A percentile compares a stretch with the other conserved stretches of the same genome.
Evolutionary conservation across 805 yeast species (phyloP).

Genomic region (Lachancea waltii): DNA sequence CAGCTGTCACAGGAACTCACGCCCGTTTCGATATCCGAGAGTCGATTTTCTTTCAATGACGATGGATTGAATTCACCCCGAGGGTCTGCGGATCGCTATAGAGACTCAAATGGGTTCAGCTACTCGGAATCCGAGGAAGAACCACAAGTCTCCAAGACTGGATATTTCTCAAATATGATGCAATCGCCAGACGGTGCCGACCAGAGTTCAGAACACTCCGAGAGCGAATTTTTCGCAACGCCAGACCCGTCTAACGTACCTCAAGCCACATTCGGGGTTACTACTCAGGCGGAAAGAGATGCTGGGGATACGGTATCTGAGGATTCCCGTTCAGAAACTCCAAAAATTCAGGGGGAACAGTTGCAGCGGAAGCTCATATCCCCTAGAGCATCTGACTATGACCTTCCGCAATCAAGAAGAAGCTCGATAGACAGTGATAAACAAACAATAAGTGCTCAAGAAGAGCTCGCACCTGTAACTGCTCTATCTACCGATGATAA

Average conservation of each 20-base stretch:
- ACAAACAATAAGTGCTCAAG: no score
- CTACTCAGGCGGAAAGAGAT: neutral
- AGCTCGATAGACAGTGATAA: no score
- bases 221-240: neutral
- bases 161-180: conserved; percentile 19
- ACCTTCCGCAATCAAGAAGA: no score
- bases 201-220: neutral
- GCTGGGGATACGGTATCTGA: no score
- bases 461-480: no score
- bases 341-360: no score
- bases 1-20: conserved; percentile 32
- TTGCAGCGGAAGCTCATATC: no score
- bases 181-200: neutral
- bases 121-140: conserved; percentile 18
- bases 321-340: no score
- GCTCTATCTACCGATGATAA: no score
- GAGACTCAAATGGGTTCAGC: neutral
- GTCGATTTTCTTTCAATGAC: conserved; percentile 2
- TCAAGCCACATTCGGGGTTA: neutral
- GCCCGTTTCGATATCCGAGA: conserved; percentile 11
- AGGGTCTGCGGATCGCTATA: neutral
- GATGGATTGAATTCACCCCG: conserved; percentile 1
- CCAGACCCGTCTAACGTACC: neutral
- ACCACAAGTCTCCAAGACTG: conserved; percentile 17
- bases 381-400: no score